Evolutionary conservation across 768 basidiomycete species (phyloP), one percentile per base, ranked within the genome.

Genomic region (Mycena albidolilacea): DNA sequence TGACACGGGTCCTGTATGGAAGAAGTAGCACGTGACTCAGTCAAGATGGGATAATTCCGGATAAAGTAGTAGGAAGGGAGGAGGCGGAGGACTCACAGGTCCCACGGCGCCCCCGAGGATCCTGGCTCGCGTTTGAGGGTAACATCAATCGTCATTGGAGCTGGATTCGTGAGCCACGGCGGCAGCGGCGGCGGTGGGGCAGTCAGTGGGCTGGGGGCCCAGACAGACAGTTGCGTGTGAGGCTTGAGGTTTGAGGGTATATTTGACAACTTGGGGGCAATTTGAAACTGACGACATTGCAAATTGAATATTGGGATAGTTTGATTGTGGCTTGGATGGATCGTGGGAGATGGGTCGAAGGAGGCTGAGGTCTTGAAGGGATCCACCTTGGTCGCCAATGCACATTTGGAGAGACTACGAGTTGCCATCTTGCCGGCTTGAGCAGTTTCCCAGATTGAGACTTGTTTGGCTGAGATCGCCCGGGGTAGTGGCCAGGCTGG

Each of bases 21-120:
- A 52, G 46, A 17, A 46, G 15, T 14, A 46, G 52, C 15, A 17
- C 15, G 55, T 57, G 55, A 57, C n/a, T n/a, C n/a, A n/a, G 55
- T 35, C 55, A 57, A 57, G 55, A 30, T 57, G 14, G 35, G 35
- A 57, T 43, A 43, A 43, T 43, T 43, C 41, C 41, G 41, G 41
- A 43, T 35, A 57, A 57, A 17, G 55, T 14, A 57, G 55, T 15
- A 57, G 58, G 58, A 39, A 30, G 58, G 58, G 58, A 46, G 10
- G 50, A 21, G 38, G 17, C 23, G 14, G 39, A 39, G 58, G 11
- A 59, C 35, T 59, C 58, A 39, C 58, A 17, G 46, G 37, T 59
- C 58, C 5, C 7, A 59, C 6, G 38, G 58, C 5, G 58, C 37
- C 14, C 38, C n/a, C 37, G 58, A 7, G 38, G 58, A 37, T n/a